Evolutionary conservation across 2,329 filamentous ascomycete species (phyloP).

Genomic region (Helminthosporium solani): DNA sequence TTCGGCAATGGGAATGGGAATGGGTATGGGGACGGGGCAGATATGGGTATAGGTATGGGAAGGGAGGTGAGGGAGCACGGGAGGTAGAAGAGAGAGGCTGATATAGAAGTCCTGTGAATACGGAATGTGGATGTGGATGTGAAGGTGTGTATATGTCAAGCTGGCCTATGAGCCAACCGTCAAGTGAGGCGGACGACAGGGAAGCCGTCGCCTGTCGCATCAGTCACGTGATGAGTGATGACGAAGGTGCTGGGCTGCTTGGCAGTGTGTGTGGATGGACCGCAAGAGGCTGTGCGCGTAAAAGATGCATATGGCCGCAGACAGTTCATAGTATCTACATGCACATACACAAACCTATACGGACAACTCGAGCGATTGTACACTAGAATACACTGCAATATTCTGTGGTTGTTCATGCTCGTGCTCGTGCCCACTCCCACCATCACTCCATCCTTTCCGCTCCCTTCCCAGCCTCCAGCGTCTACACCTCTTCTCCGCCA

Average conservation of each 20-base stretch:
- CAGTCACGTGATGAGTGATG: conserved; percentile 11
- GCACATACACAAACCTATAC: no score
- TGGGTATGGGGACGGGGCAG: no score
- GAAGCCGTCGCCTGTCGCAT: background rate
- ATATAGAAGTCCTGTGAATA: conserved; percentile 2
- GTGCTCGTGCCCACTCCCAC: no score
- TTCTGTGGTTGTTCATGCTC: no score
- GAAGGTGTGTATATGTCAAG: no score
- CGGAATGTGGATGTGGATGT: no score
- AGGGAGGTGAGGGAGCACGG: no score
- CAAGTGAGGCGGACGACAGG: conserved; percentile 18
- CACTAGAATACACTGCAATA: no score
- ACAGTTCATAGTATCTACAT: no score
- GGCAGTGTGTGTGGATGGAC: background rate
- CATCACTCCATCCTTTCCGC: background rate
- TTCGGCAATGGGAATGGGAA: no score
- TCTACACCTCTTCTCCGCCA: conserved; percentile 2
- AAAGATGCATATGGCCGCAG: background rate
- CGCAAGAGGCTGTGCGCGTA: background rate
- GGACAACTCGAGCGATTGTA: no score
- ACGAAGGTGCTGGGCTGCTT: conserved; percentile 7
- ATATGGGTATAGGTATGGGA: no score
- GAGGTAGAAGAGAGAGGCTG: background rate
- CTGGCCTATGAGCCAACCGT: conserved; percentile 12
- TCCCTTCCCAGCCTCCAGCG: background rate